These are phyloP conservation scores for Pseudoscleropodium purum DNA, from an alignment of 225 moss, liverwort and hornwort genomes.

Conservation along the genomic window DNA sequence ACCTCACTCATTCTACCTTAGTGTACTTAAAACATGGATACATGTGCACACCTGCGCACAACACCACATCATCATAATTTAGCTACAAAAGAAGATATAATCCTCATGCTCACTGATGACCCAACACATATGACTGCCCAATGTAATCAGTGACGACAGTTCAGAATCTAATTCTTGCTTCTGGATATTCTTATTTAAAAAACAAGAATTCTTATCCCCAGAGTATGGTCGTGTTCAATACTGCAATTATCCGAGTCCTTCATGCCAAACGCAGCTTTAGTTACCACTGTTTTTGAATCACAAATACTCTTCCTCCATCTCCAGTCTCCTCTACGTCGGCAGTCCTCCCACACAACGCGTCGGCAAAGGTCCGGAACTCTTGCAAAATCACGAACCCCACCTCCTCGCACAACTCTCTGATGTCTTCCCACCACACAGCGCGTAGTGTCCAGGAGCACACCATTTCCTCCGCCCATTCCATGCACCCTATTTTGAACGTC, in stretches of 20 bases:
- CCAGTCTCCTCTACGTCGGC: constrained; percentile 22
- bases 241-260: background rate
- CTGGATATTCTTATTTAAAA: background rate
- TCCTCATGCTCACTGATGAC: background rate
- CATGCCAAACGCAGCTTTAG: background rate
- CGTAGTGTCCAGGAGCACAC: constrained; percentile 44
- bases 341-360: constrained; percentile 25
- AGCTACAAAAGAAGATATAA: background rate
- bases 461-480: constrained; percentile 18
- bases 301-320: constrained; percentile 39
- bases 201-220: background rate
- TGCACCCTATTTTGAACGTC: constrained; percentile 36
- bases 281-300: constrained; percentile 29
- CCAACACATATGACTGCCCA: background rate
- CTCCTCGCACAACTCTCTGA: constrained; percentile 36
- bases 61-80: background rate
- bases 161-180: background rate
- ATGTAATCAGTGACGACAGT: background rate
- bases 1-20: background rate
- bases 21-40: background rate
- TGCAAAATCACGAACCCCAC: constrained; percentile 21
- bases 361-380: constrained; percentile 30
- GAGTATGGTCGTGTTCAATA: background rate
- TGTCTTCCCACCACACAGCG: constrained; percentile 41
- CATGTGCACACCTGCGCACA: background rate